Conservation (phyloP, 345 rosid species). For the Cardamine chenopodiifolia region DNA sequence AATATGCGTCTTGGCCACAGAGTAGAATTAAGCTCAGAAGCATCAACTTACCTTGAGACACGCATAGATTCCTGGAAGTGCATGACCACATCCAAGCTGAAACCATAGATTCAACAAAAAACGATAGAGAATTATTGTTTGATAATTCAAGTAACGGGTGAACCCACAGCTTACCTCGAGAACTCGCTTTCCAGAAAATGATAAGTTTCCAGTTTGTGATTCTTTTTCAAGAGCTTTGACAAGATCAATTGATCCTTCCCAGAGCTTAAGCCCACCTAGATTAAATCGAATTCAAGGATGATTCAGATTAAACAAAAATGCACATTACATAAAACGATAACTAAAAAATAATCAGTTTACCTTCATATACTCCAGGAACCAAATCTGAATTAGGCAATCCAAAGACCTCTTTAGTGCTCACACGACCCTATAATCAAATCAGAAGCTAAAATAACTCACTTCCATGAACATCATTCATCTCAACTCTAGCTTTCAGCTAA, state of each 20-base stretch:
- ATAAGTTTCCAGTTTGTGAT: constrained; percentile 51
- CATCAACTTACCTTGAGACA: constrained; percentile 65
- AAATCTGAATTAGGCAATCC: constrained; percentile 87
- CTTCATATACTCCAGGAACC: constrained; percentile 96
- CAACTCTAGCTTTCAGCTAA: not conserved
- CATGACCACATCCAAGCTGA: constrained; percentile 98
- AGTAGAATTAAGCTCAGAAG: constrained; percentile 11
- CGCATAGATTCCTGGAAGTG: constrained; percentile 83
- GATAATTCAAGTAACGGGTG: constrained; percentile 18
- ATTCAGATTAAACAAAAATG: not conserved
- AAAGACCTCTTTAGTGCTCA: constrained; percentile 79
- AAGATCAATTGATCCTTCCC: constrained; percentile 98
- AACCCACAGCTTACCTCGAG: constrained; percentile 65
- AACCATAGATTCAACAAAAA: constrained; percentile 32
- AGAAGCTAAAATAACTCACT: constrained; percentile 8
- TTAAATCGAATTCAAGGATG: not conserved
- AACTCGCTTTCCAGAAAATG: constrained; percentile 65
- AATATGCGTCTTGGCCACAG: constrained; percentile 2
- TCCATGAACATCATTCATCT: constrained; percentile 15
- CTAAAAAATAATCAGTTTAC: constrained; percentile 33
- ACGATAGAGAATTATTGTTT: not conserved
- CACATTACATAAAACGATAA: not conserved
- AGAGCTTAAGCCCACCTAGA: constrained; percentile 90
- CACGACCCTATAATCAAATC: constrained; percentile 64
- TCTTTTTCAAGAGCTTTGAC: constrained; percentile 71